Evolutionary conservation across 495 filamentous ascomycete genomes (phyloP), one percentile per base, ranked within the genome.

Genomic region (Daldinia grandis): DNA sequence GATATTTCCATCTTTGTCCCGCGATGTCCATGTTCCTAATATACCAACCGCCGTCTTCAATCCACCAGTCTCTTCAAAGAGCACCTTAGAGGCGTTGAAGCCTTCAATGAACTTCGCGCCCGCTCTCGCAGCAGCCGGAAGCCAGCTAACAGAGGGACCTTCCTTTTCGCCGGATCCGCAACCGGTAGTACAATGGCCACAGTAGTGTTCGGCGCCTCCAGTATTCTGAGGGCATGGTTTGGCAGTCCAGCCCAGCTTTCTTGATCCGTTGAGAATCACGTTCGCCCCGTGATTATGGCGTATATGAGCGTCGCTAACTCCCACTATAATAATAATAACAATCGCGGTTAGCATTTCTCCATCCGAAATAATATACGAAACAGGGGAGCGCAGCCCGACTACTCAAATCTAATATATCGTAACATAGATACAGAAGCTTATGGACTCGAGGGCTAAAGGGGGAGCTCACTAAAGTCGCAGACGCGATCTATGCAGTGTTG

Each of bases 91-190:
- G 0, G 85, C 90, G 14, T 86, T 74, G 69, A 94, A 90, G 0
- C 93, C 93, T 82, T 98, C 93, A 5, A 93, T 84, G 73, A 96
- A 96, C 40, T 81, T 80, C 0, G 92, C 93, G 7, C 93, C 93
- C 3, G 89, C 87, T 57, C 82, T 84, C 2, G 85, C 88, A 3
- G 94, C 94, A 76, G 94, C 93, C 0, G 89, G 90, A 24, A 97
- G 82, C 83, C 89, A 97, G 3, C 88, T 87, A 35, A 91, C 88
- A 0, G 86, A 88, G 0, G 94, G 92, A 0, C 92, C 92, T 78
- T 93, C 89, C 73, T 97, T 97, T 67, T 89, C 87, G 19, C 82
- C 85, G 0, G 84, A 81, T 5, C 87, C 85, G 74, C 94, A 98
- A 7, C 94, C 94, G 62, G 91, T 73, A 4, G 86, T 87, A 77